A percentile compares a stretch with the other conserved stretches of the same genome.
Evolutionary conservation across 805 yeast genomes (phyloP).

Genomic region (Danielia oregonensis): DNA sequence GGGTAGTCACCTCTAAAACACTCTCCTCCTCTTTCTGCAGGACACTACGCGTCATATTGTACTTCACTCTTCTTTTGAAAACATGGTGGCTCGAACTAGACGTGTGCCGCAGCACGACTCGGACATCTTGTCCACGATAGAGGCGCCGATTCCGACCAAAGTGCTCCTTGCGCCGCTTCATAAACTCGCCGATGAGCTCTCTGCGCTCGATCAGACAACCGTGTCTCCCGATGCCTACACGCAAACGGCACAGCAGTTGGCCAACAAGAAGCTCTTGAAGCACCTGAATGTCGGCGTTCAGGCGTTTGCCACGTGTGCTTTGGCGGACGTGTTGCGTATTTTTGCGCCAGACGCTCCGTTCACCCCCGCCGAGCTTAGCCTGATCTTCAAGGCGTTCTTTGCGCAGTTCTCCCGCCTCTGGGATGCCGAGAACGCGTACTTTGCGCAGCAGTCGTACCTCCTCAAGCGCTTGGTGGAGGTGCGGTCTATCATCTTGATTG

Average conservation of each 20-base stretch:
- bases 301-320: constrained; percentile 65
- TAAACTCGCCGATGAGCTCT: constrained; percentile 58
- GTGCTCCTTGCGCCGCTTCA: constrained; percentile 58
- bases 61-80: constrained; percentile 1
- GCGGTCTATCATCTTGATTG: constrained; percentile 65
- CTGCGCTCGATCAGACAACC: constrained; percentile 57
- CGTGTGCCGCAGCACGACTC: constrained; percentile 14
- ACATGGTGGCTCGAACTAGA: constrained; percentile 21
- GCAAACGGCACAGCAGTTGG: constrained; percentile 46
- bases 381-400: constrained; percentile 63
- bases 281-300: constrained; percentile 68
- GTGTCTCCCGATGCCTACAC: constrained; percentile 43
- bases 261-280: constrained; percentile 53
- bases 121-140: constrained; percentile 53
- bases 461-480: constrained; percentile 71
- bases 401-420: constrained; percentile 54
- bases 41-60: neutral
- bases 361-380: constrained; percentile 57
- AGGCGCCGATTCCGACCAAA: constrained; percentile 55
- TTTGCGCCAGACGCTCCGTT: constrained; percentile 92
- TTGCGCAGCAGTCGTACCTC: constrained; percentile 59
- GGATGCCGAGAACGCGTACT: constrained; percentile 57
- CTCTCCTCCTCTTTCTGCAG: too few species aligned
- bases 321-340: constrained; percentile 70
- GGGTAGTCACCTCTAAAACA: too few species aligned